These are phyloP conservation scores for Beauveria sp. DNA, from an alignment of 2,329 filamentous ascomycete species.

Conservation along the genomic window DNA sequence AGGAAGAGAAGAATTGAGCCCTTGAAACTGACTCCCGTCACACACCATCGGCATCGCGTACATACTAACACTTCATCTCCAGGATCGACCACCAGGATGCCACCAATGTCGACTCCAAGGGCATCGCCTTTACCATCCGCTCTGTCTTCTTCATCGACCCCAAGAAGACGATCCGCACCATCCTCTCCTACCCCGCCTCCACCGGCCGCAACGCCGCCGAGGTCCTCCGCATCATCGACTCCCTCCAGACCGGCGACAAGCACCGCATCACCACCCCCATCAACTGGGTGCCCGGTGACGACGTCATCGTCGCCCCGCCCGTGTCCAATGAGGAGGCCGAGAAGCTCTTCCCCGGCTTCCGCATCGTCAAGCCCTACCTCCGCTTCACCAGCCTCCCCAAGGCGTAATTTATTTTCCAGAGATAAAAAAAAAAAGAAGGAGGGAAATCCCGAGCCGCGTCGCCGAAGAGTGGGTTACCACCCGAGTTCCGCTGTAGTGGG, in stretches of 20 bases:
- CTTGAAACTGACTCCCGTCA: background rate
- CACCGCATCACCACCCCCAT: slow-evolving; percentile 83
- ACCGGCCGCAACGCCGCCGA: slow-evolving; percentile 78
- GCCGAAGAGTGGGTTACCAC: background rate
- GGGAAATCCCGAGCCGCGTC: too few species aligned
- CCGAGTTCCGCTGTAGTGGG: background rate
- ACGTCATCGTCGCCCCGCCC: slow-evolving; percentile 83
- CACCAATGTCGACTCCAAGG: slow-evolving; percentile 73
- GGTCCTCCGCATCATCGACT: slow-evolving; percentile 72
- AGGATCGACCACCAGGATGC: slow-evolving; percentile 74
- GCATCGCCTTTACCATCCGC: slow-evolving; percentile 88
- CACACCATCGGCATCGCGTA: too few species aligned
- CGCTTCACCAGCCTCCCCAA: slow-evolving; percentile 62
- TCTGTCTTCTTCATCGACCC: slow-evolving; percentile 94
- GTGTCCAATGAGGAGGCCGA: slow-evolving; percentile 80
- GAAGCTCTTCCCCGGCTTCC: slow-evolving; percentile 76
- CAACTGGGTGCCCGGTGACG: slow-evolving; percentile 82
- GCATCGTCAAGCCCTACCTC: slow-evolving; percentile 63
- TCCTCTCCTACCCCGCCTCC: slow-evolving; percentile 85
- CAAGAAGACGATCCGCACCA: slow-evolving; percentile 85
- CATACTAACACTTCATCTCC: background rate
- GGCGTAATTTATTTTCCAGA: slow-evolving; percentile 26
- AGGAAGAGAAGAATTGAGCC: background rate
- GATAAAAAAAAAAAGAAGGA: too few species aligned
- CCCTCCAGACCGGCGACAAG: slow-evolving; percentile 77